Evolutionary conservation across 345 rosid genomes (phyloP), one percentile per base, ranked within the genome.

Genomic region (Rhodamnia rubescens): DNA sequence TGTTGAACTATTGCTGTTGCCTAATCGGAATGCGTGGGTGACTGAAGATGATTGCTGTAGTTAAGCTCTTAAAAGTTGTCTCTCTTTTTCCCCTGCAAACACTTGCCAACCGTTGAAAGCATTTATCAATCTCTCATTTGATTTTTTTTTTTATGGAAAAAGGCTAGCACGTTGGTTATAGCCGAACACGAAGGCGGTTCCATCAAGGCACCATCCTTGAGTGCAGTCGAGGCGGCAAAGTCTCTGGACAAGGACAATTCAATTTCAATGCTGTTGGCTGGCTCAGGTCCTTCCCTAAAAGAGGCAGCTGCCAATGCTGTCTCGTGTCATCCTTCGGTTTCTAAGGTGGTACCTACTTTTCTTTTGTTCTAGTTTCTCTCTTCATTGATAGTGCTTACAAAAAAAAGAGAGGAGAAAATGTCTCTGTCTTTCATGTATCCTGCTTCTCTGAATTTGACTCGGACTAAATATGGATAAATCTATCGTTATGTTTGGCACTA

Each of bases 151-250:
- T 49, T 47, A 8, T 86, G 83, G 42, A 51, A 83, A 82, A 83
- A 95, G 99, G 86, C 89, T 8, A 95, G 98, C 90, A 95, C 96
- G 15, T 85, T 97, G 92, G 90, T 97, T 82, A 51, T 97, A 82
- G 98, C 91, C 7, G 99, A 97, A 84, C 96, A 95, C 54, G 97
- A 97, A 55, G 92, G 92, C 42, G 98, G 99, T 54, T 87, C 87
- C 4, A 86, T 97, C 86, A 96, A 92, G 88, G 82, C 93, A 22
- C 94, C 92, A 53, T 92, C 94, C 5, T 22, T 96, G 85, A 93
- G 93, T 85, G 97, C 99, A 20, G 91, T 97, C 32, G 95, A 90
- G 88, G 98, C 99, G 3, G 98, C 99, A 2, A 95, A 89, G 83
- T 87, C 88, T 52, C 87, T 96, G 74, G 83, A 93, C 83, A 88